Percentiles rank a stretch among this genome's conserved stretches.
Evolutionary conservation across 2,329 filamentous ascomycete species (phyloP).

Genomic region (Plenodomus lindquistii): DNA sequence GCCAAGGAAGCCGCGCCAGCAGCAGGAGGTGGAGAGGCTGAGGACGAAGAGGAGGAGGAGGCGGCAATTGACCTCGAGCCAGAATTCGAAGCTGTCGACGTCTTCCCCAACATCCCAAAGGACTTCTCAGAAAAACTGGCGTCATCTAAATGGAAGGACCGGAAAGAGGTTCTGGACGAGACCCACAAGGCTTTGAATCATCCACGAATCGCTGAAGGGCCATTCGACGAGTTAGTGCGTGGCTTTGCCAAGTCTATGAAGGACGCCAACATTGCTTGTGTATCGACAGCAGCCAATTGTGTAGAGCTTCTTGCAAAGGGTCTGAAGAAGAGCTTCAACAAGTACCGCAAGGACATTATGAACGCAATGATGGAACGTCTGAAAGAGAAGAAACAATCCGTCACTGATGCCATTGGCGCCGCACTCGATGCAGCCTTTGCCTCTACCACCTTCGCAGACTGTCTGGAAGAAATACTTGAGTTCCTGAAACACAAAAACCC

Average conservation of each 20-base stretch:
- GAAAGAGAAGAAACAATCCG: constrained; percentile 93
- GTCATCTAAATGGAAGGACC: constrained; percentile 97
- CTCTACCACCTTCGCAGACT: constrained; percentile 75
- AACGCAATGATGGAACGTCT: constrained; percentile 90
- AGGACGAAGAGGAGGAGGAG: constrained; percentile 59
- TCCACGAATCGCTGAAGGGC: constrained; percentile 87
- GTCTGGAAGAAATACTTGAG: constrained; percentile 85
- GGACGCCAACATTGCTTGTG: constrained; percentile 94
- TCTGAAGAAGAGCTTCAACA: constrained; percentile 74
- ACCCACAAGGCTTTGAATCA: constrained; percentile 77
- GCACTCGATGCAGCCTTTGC: constrained; percentile 75
- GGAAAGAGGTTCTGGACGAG: constrained; percentile 90
- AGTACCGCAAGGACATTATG: constrained; percentile 80
- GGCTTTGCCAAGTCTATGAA: constrained; percentile 96
- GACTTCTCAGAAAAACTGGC: constrained; percentile 82
- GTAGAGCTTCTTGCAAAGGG: constrained; percentile 88
- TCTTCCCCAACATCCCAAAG: constrained; percentile 77
- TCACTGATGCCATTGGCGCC: constrained; percentile 83
- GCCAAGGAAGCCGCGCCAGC: constrained; percentile 72
- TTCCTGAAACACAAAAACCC: constrained; percentile 94
- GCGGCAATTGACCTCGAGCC: constrained; percentile 71
- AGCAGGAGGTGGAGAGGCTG: constrained; percentile 58
- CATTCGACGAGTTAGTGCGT: constrained; percentile 81
- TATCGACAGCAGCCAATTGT: constrained; percentile 90
- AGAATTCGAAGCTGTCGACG: constrained; percentile 79